Evolutionary conservation across 2,329 filamentous ascomycete species (phyloP), one percentile per base, ranked within the genome.

Genomic region (Penicillium sp.): DNA sequence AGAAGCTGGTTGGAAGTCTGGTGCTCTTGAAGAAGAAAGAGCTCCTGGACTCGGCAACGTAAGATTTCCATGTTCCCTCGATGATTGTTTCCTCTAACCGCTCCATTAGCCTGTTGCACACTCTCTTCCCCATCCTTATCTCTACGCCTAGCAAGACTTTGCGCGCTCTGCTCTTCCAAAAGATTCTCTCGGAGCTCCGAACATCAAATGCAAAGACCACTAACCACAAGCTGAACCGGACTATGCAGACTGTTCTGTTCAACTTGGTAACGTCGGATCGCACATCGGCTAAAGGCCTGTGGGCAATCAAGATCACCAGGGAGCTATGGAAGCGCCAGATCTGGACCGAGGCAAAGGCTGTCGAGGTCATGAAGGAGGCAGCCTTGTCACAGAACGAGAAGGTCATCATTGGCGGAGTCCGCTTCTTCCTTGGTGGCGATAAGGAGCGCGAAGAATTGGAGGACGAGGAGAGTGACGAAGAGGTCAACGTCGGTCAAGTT

Each of bases 351-450:
- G 82, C 90, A 2, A 93, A 91, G 68, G 85, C 92, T 0, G 93
- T 97, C n/a, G 90, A 95, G 64, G 88, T 97, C 57, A 97, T 99
- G 91, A 95, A 95, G 72, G 88, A 95, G 72, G 90, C 92, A 0
- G 84, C 86, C 46, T 74, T 99, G 49, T 84, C 89, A 3, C 87
- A 95, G 43, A 95, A 96, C 60, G 89, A 95, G 62, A 99, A 99
- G 73, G 90, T 97, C 3, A 82, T 93, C 22, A 77, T 87, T 5
- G 89, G 90, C 13, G 91, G 89, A 37, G 88, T 95, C 12, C 82
- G 89, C 19, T 99, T 97, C 77, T 99, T 99, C 75, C 78, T 99
- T 0, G 93, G 93, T 19, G 91, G 91, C 29, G 93, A 99, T 69
- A 92, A 95, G 70, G 93, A 97, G 72, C 83, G 91, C 58, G 93